These are phyloP conservation scores for Avena insularis DNA, from an alignment of 176 grass and related monocot genomes.

Conservation along the genomic window DNA sequence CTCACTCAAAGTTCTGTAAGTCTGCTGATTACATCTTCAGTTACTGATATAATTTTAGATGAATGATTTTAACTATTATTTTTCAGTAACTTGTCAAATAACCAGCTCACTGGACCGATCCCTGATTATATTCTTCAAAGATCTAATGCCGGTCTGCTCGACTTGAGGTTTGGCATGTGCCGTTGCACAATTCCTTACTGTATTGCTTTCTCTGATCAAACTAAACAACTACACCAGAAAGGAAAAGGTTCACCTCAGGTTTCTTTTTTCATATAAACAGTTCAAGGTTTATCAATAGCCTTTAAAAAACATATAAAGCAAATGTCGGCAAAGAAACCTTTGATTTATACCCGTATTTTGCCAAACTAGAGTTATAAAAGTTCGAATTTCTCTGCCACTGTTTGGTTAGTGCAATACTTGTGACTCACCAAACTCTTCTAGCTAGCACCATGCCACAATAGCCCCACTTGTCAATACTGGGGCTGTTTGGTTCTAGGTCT, in stretches of 20 bases:
- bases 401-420: not conserved
- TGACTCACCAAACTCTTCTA: not conserved
- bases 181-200: not conserved
- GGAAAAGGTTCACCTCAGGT: not conserved
- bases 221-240: not conserved
- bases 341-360: not conserved
- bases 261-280: too few species aligned
- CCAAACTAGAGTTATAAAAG: not conserved
- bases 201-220: not conserved
- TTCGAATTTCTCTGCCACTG: not conserved
- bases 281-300: not conserved
- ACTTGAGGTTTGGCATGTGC: constrained; percentile 43
- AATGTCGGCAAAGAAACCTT: not conserved
- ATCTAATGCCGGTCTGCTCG: constrained; percentile 24
- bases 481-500: not conserved
- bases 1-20: constrained; percentile 46
- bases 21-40: not conserved
- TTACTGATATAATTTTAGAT: not conserved
- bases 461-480: not conserved
- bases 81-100: constrained; percentile 53
- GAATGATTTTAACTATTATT: constrained; percentile 19
- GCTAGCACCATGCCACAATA: not conserved
- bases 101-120: constrained; percentile 42
- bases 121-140: constrained; percentile 30
- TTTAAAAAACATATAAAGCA: not conserved